These are phyloP conservation scores for Melocanna baccifera DNA, from an alignment of 176 grass and related monocot species.

Conservation along the genomic window DNA sequence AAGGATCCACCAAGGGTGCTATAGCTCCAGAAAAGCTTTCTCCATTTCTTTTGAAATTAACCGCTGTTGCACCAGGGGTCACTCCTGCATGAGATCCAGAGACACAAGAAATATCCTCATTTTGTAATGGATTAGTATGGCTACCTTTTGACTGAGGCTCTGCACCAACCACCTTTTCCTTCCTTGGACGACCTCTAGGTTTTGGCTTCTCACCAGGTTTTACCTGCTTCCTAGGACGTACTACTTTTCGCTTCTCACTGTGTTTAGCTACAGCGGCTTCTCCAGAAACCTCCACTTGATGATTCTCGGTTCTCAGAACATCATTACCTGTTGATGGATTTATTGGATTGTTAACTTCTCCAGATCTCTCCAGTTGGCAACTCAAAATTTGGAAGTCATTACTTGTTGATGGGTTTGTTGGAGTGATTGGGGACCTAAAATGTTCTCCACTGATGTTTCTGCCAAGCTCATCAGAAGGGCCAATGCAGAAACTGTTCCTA, in stretches of 20 bases:
- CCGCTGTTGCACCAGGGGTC: background rate
- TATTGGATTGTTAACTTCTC: constrained; percentile 11
- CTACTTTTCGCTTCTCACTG: constrained; percentile 33
- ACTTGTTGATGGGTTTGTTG: background rate
- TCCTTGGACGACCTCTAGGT: constrained; percentile 48
- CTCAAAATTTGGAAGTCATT: background rate
- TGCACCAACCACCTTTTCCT: constrained; percentile 19
- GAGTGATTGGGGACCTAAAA: background rate
- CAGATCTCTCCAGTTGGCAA: constrained; percentile 5
- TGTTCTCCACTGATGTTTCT: background rate
- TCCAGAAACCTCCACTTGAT: constrained; percentile 31
- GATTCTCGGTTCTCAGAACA: constrained; percentile 29
- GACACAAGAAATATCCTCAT: constrained; percentile 1
- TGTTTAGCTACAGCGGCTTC: constrained; percentile 31
- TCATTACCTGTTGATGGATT: constrained; percentile 20
- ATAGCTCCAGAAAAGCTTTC: constrained; percentile 27
- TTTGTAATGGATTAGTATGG: constrained; percentile 19
- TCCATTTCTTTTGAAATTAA: background rate
- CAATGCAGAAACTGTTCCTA: background rate
- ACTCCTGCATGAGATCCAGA: constrained; percentile 9
- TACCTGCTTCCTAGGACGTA: constrained; percentile 29
- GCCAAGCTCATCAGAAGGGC: background rate
- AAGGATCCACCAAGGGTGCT: constrained; percentile 21
- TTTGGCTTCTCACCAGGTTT: constrained; percentile 39
- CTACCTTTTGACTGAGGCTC: constrained; percentile 22